These are phyloP conservation scores for Russula dissimulans DNA, from an alignment of 768 basidiomycete genomes.

Conservation along the genomic window DNA sequence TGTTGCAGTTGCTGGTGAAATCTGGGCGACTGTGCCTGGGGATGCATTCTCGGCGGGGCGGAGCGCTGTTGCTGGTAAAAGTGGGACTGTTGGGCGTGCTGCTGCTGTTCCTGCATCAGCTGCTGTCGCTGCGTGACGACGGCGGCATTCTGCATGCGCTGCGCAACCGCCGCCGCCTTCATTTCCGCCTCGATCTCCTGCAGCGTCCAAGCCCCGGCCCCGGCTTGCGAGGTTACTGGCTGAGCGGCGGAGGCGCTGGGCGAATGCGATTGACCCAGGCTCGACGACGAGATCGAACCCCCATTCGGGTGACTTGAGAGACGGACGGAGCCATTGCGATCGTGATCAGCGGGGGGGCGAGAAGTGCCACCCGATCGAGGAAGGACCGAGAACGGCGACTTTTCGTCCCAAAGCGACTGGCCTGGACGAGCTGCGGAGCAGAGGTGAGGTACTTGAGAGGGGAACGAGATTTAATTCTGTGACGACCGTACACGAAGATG, in stretches of 20 bases:
- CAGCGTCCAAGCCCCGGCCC: constrained; percentile 37
- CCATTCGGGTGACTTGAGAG: constrained; percentile 11
- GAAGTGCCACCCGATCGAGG: constrained; percentile 28
- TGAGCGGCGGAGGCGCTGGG: constrained; percentile 21
- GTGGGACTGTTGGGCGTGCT: constrained; percentile 29
- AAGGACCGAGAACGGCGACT: constrained; percentile 63
- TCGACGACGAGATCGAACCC: constrained; percentile 13
- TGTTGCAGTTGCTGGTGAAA: constrained; percentile 72
- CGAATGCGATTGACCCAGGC: constrained; percentile 11
- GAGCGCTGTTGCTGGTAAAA: constrained; percentile 38
- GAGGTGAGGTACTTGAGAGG: constrained; percentile 25
- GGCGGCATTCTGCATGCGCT: constrained; percentile 21
- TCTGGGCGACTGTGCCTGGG: constrained; percentile 68
- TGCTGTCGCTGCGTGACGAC: constrained; percentile 32
- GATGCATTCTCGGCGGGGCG: constrained; percentile 67
- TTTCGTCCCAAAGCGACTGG: constrained; percentile 78
- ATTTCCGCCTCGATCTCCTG: constrained; percentile 84
- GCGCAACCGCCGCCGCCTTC: constrained; percentile 42
- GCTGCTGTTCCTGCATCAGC: constrained; percentile 26
- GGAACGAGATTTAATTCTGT: constrained; percentile 18
- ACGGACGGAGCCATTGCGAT: constrained; percentile 22
- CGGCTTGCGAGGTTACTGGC: constrained; percentile 21
- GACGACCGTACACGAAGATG: constrained; percentile 26
- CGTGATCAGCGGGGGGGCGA: constrained; percentile 23
- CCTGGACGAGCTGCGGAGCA: constrained; percentile 41